Base-by-base conservation (phyloP, 2,329 filamentous ascomycete genomes). In the Aureobasidium melanogenum region DNA sequence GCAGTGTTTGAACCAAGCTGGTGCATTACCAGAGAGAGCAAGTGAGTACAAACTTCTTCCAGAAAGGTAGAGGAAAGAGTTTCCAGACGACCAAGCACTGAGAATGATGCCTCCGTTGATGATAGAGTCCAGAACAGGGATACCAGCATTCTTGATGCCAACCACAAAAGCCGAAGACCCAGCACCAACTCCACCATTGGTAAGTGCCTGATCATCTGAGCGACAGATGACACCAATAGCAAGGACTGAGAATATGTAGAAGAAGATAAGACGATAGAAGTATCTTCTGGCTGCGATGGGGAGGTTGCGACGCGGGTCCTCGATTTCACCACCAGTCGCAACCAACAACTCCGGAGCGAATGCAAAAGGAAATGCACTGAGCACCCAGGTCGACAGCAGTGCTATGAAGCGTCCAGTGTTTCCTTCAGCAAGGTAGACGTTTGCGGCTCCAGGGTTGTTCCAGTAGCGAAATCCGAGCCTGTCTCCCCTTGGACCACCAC, bases 31-130 rank as follows among this genome's bases (percentile, higher is more conserved):
- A 58, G 81, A 84, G 10, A 85, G 78, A 0, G 86, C 79, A 19
- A 82, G 73, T 0, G 78, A 76, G 67, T 81, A 80, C 7, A 82
- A 70, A 6, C 77, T 78, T 41, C 80, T 77, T 1, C 75, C 77
- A 1, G 77, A 77, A 14, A 79, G 74, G 68, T 80, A 82, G 22
- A 81, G 70, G 70, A 80, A 80, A 0, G 76, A 76, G 68, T 82
- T 83, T 56, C 77, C 80, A 8, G 79, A 79, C 0, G 77, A 80
- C 73, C 79, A 79, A 2, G 85, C 85, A 12, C 83, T 85, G 9
- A 86, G 84, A 54, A 88, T 75, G 66, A 88, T 82, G n/a, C 82
- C 84, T 30, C 79, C 84, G 68, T 88, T 88, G 74, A 88, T 85
- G 65, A 88, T 79, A 63, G 82, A 82, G 66, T 86, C 83, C 2